Percentiles rank a stretch among this genome's conserved stretches.
phyloP scores from a whole-genome alignment of 306 rosid species.

The Trifolium repens region DNA sequence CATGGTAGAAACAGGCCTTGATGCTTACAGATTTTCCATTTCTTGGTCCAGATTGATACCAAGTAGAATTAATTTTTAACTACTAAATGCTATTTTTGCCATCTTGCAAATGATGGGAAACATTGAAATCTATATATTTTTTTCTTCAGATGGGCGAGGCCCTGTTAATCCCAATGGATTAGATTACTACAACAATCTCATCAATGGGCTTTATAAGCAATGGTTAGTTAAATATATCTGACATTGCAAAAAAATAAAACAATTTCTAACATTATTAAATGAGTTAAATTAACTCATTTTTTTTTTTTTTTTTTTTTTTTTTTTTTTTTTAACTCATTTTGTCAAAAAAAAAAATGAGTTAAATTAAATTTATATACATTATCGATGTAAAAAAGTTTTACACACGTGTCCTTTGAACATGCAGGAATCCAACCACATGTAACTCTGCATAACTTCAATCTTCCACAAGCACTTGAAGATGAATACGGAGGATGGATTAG shows the following conservation, averaged over 20 bases:
- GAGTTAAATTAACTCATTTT: too few relatives aligned
- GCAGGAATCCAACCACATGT: constrained; percentile 83
- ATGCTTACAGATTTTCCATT: constrained; percentile 83
- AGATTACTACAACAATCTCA: constrained; percentile 80
- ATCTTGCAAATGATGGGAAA: neutral
- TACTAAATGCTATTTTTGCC: neutral
- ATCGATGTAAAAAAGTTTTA: too few relatives aligned
- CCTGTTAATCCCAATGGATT: constrained; percentile 72
- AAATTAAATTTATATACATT: too few relatives aligned
- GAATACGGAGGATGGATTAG: constrained; percentile 87
- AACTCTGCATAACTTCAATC: constrained; percentile 60
- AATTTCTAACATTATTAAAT: too few relatives aligned
- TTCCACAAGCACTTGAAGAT: constrained; percentile 79
- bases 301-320: too few relatives aligned
- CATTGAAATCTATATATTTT: neutral
- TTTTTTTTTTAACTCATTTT: too few relatives aligned
- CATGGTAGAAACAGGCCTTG: constrained; percentile 77
- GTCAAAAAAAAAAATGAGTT: too few relatives aligned
- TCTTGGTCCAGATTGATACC: constrained; percentile 92
- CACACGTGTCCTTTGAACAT: neutral
- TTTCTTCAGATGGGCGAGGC: constrained; percentile 69
- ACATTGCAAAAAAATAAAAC: too few relatives aligned
- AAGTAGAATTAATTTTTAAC: neutral
- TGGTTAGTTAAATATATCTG: constrained; percentile 40
- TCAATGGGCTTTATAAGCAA: constrained; percentile 62